phyloP scores from a whole-genome alignment of 176 grass and related monocot species.

The Neostapfia colusana region DNA sequence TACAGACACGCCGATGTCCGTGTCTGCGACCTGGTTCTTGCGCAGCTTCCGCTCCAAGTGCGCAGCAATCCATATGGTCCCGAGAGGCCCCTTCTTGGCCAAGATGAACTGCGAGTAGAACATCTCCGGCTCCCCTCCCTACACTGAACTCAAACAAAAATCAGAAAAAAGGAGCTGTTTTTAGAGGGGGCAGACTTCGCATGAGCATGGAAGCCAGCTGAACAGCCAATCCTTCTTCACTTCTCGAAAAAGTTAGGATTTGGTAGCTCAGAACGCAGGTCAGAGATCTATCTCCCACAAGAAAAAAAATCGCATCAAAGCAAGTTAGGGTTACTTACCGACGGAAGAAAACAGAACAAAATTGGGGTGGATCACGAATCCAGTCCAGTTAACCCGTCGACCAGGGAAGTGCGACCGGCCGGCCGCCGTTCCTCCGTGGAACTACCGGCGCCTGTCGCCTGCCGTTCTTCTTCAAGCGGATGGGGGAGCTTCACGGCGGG shows the following conservation, averaged over 20 bases:
- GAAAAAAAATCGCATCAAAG: background rate
- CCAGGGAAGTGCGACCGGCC: background rate
- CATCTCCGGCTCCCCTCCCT: conserved; percentile 58
- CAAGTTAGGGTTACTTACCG: background rate
- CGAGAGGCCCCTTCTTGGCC: conserved; percentile 98
- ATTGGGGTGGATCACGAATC: background rate
- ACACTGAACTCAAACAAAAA: conserved; percentile 34
- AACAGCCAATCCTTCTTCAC: background rate
- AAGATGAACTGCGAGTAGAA: conserved; percentile 99
- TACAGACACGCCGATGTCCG: conserved; percentile 97
- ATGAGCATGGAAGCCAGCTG: background rate
- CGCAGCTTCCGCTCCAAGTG: conserved; percentile 97
- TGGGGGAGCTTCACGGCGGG: background rate
- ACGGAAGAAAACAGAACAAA: background rate
- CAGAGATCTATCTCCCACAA: background rate
- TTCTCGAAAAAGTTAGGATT: background rate
- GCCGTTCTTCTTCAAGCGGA: background rate
- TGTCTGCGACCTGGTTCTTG: conserved; percentile 97
- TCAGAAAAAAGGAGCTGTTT: background rate
- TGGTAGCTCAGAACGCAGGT: background rate
- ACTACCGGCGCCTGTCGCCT: background rate
- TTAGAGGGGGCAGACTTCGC: background rate
- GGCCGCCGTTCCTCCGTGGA: background rate
- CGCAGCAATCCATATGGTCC: conserved; percentile 99
- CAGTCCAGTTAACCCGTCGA: background rate